A percentile compares a stretch with the other conserved stretches of the same genome.
Conservation (phyloP, 2,329 filamentous ascomycete genomes). For the Fusarium oligoseptatum region DNA sequence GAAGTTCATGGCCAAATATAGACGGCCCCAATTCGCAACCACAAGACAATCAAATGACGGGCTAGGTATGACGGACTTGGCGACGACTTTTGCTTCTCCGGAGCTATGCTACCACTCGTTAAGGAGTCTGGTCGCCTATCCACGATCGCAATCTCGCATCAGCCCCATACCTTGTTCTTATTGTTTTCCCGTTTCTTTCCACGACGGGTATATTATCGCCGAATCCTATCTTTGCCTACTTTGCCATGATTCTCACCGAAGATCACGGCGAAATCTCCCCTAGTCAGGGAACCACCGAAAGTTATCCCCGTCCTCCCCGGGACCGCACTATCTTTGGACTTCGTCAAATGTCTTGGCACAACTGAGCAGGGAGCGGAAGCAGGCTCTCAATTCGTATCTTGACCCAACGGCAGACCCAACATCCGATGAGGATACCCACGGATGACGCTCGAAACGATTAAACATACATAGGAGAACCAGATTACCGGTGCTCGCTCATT, state of each 20-base stretch:
- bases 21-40: neutral
- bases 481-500: conserved; percentile 8
- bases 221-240: conserved; percentile 7
- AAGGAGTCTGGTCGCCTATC: conserved; percentile 27
- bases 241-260: conserved; percentile 6
- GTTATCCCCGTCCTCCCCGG: conserved; percentile 7
- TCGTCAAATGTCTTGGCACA: conserved; percentile 33
- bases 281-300: conserved; percentile 9
- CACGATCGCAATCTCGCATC: conserved; percentile 31
- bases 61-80: neutral
- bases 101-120: conserved; percentile 23
- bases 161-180: conserved; percentile 10
- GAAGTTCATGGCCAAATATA: conserved; percentile 5
- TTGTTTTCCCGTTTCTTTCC: conserved; percentile 9
- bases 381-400: conserved; percentile 14
- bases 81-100: conserved; percentile 1
- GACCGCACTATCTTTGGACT: conserved; percentile 15
- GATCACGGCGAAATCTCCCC: neutral
- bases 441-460: neutral
- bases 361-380: conserved; percentile 26
- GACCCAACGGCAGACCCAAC: neutral
- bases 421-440: neutral
- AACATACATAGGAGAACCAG: neutral
- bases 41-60: conserved; percentile 4
- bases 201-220: conserved; percentile 8